Percentiles rank a stretch among this genome's conserved stretches.
These are phyloP conservation scores for Canavalia gladiata DNA, from an alignment of 306 rosid species.

Conservation along the genomic window DNA sequence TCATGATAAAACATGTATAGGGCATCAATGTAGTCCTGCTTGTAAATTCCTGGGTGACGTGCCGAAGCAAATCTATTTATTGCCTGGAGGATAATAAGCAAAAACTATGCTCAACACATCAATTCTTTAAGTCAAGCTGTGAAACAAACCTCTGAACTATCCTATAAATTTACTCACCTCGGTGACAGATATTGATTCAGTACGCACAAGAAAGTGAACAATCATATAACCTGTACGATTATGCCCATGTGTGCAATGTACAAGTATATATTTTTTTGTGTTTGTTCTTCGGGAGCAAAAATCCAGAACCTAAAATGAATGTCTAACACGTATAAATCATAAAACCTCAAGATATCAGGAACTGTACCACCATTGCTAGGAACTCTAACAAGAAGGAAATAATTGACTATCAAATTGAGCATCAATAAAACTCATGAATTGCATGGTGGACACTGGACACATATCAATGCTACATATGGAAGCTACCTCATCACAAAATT, in stretches of 20 bases:
- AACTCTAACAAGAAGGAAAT: conserved; percentile 31
- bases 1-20: conserved; percentile 80
- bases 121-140: conserved; percentile 24
- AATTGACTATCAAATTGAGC: conserved; percentile 34
- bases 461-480: conserved; percentile 42
- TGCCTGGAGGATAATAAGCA: conserved; percentile 66
- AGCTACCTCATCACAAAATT: conserved; percentile 80
- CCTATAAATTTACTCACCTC: conserved; percentile 64
- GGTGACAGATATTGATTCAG: conserved; percentile 69
- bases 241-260: conserved; percentile 97
- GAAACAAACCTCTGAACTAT: conserved; percentile 23
- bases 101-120: conserved; percentile 24
- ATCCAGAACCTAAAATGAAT: conserved; percentile 72
- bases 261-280: conserved; percentile 81
- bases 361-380: conserved; percentile 40
- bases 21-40: conserved; percentile 87
- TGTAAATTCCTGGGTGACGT: conserved; percentile 96
- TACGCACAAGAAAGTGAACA: conserved; percentile 81
- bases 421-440: neutral
- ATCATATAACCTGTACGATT: conserved; percentile 99
- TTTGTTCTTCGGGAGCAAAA: conserved; percentile 74
- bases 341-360: conserved; percentile 53
- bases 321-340: conserved; percentile 48
- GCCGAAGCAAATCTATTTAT: conserved; percentile 72
- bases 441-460: conserved; percentile 19